A percentile compares a stretch with the other conserved stretches of the same genome.
phyloP scores from a whole-genome alignment of 2,329 filamentous ascomycete species.

The Cytospora chrysosperma region DNA sequence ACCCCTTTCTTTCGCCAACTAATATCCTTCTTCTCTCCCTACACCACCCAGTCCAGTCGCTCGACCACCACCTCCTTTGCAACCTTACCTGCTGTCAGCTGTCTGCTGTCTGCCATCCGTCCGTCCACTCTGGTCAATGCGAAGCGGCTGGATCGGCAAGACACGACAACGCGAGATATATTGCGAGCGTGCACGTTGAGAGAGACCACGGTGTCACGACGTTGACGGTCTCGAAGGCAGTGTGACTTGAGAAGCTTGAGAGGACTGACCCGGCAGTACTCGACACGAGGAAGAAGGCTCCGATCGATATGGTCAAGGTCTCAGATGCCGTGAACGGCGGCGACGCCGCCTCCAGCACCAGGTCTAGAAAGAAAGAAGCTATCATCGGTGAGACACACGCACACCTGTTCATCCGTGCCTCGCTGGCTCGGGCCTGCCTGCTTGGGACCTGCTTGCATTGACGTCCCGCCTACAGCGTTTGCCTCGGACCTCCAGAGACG shows the following conservation, averaged over 20 bases:
- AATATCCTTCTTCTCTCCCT: neutral
- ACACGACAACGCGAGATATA: constrained; percentile 2
- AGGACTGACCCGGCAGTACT: neutral
- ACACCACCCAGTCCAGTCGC: neutral
- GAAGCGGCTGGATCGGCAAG: neutral
- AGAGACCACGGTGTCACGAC: neutral
- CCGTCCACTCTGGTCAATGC: neutral
- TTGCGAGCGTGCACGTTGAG: neutral
- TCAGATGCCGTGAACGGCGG: constrained; percentile 1
- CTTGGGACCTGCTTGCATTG: neutral
- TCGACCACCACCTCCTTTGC: neutral
- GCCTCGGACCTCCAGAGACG: constrained; percentile 30
- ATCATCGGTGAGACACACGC: constrained; percentile 19
- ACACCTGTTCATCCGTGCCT: too few relatives aligned
- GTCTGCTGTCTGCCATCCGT: neutral
- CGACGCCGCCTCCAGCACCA: neutral
- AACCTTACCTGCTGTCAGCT: too few relatives aligned
- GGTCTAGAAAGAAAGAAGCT: constrained; percentile 1
- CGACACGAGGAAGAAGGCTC: neutral
- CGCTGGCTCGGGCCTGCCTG: neutral
- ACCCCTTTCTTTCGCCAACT: too few relatives aligned
- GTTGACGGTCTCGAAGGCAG: neutral
- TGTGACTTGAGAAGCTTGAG: neutral
- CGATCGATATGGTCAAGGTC: constrained; percentile 9
- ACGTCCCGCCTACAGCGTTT: constrained; percentile 17